A percentile compares a stretch with the other conserved stretches of the same genome.
These are phyloP conservation scores for Chalciporus piperatus DNA, from an alignment of 768 basidiomycete genomes.

Conservation along the genomic window DNA sequence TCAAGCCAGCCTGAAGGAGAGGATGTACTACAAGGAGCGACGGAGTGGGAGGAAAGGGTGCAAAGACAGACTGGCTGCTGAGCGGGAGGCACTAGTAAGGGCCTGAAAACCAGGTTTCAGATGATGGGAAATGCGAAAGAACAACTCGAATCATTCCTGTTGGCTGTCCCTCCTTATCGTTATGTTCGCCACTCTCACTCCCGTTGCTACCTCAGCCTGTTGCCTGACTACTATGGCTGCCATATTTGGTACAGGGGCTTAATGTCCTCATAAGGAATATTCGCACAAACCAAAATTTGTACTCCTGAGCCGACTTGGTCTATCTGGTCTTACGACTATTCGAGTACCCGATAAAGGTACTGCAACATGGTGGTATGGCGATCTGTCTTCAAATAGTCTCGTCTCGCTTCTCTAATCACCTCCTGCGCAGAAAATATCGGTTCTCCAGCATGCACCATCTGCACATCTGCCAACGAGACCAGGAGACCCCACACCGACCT, in stretches of 20 bases:
- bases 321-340: too few relatives aligned
- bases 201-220: slow-evolving; percentile 5
- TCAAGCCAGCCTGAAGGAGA: slow-evolving; percentile 30
- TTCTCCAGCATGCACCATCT: slow-evolving; percentile 80
- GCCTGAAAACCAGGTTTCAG: slow-evolving; percentile 9
- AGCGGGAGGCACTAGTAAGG: slow-evolving; percentile 7
- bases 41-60: slow-evolving; percentile 36
- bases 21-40: too few relatives aligned
- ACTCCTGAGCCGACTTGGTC: too few relatives aligned
- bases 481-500: slow-evolving; percentile 84
- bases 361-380: slow-evolving; percentile 17
- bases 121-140: slow-evolving; percentile 27
- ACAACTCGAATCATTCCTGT: neutral
- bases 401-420: slow-evolving; percentile 3
- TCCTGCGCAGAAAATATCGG: slow-evolving; percentile 69
- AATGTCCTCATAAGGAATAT: neutral
- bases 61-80: slow-evolving; percentile 48
- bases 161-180: too few relatives aligned
- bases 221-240: slow-evolving; percentile 7
- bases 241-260: neutral
- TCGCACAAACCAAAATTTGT: neutral
- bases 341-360: neutral
- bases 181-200: too few relatives aligned
- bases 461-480: slow-evolving; percentile 69
- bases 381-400: slow-evolving; percentile 5